phyloP scores from a whole-genome alignment of 192 early-diverging fungal species.

The Coemansia sp. region DNA sequence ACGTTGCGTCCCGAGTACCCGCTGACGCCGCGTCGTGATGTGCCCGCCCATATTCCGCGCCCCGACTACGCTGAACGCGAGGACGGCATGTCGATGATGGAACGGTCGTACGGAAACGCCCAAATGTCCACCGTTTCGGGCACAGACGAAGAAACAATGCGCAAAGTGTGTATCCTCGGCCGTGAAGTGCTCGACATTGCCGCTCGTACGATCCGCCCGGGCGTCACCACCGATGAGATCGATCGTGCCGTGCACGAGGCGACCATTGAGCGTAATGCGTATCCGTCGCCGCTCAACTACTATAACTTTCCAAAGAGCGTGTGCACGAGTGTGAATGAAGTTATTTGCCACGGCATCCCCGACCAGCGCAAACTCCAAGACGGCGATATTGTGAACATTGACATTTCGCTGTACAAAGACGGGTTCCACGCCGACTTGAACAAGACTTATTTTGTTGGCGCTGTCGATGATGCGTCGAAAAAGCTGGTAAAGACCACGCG shows the following conservation, averaged over 20 bases:
- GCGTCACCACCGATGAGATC: conserved; percentile 94
- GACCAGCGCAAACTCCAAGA: conserved; percentile 90
- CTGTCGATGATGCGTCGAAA: conserved; percentile 72
- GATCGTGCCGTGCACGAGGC: conserved; percentile 96
- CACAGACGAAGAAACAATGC: conserved; percentile 79
- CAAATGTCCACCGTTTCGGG: conserved; percentile 68
- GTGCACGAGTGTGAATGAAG: conserved; percentile 89
- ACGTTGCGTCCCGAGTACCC: conserved; percentile 72
- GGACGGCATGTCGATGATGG: conserved; percentile 72
- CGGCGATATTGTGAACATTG: conserved; percentile 96
- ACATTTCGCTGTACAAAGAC: conserved; percentile 84
- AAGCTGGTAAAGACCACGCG: conserved; percentile 80
- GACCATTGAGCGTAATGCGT: conserved; percentile 83
- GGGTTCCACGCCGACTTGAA: conserved; percentile 97
- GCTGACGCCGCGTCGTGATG: conserved; percentile 64
- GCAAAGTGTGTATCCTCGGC: conserved; percentile 71
- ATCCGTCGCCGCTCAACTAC: conserved; percentile 98
- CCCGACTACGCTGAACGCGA: conserved; percentile 70
- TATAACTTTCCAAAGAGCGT: conserved; percentile 93
- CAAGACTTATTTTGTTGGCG: conserved; percentile 89
- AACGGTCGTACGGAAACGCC: conserved; percentile 69
- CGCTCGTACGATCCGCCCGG: conserved; percentile 72
- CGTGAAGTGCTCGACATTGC: conserved; percentile 93
- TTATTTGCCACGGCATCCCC: conserved; percentile 98
- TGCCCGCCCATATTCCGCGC: conserved; percentile 64